Base-by-base conservation (phyloP, 768 basidiomycete species). In the Pleurotus sapidus region DNA sequence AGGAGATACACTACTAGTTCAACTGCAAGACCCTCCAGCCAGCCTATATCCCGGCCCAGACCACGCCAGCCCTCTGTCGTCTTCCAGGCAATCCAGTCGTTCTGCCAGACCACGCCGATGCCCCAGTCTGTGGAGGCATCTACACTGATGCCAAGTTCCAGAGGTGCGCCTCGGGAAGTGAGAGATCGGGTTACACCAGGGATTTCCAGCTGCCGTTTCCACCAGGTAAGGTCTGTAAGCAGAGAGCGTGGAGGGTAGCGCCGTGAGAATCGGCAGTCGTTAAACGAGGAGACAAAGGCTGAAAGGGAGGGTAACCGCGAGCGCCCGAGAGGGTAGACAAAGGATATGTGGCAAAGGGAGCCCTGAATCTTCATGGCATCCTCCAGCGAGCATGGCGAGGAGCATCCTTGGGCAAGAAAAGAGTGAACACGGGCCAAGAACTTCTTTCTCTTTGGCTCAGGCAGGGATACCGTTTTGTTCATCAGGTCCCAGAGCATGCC, bases 401-500 rank as follows among this genome's bases (percentile, higher is more conserved):
- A 8, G 42, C 15, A 46, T 57, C 61, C n/a, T 3, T 3, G 9
- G 49, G 39, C 25, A 66, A 46, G 49, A 68, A 68, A 2, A n/a
- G n/a, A n/a, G n/a, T n/a, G n/a, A n/a, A n/a, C n/a, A n/a, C n/a
- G n/a, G 3, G 46, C 39, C 3, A 67, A 61, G 60, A 70, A 73
- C 40, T 71, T 74, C 3, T 63, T 25, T 0, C 63, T 55, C 45
- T 75, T 76, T 15, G 48, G 39, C 15, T 69, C 64, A 0, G 71
- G 70, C 6, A 77, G 65, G 5, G 61, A 60, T 1, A 77, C 72
- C 0, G 37, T 55, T 9, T 61, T 61, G 0, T 30, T 3, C 1
- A 37, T 43, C 6, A 77, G 50, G 55, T 73, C 62, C 75, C 74
- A 77, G 0, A 59, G 50, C 56, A 76, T 70, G 3, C 74, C 72